These are phyloP conservation scores for Coemansia umbellata DNA, from an alignment of 192 early-diverging fungal genomes.

Conservation along the genomic window DNA sequence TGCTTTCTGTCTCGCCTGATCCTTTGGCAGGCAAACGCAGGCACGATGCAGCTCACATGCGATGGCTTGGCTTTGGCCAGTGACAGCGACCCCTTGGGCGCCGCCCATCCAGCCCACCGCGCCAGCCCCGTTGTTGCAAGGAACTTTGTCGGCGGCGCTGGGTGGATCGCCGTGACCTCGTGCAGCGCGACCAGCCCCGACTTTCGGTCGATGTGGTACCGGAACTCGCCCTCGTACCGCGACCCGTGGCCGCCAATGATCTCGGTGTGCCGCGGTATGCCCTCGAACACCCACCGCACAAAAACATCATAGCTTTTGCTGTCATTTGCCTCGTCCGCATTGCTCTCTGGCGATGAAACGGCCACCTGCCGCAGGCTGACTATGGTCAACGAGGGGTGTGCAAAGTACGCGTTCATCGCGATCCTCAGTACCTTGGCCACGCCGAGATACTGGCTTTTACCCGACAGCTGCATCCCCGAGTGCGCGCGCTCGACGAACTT, in stretches of 20 bases:
- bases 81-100: conserved; percentile 37
- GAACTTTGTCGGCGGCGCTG: conserved; percentile 32
- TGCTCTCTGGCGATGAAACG: too few relatives aligned
- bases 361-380: conserved; percentile 17
- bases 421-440: conserved; percentile 25
- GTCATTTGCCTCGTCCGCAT: not conserved
- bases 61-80: conserved; percentile 1
- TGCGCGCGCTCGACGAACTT: conserved; percentile 29
- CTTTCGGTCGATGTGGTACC: conserved; percentile 25
- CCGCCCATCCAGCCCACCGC: conserved; percentile 37
- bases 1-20: too few relatives aligned
- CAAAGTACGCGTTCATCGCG: conserved; percentile 36
- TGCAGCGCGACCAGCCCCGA: conserved; percentile 30
- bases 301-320: conserved; percentile 11
- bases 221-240: conserved; percentile 50
- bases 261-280: conserved; percentile 27
- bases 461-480: conserved; percentile 25
- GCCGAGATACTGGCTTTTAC: conserved; percentile 29
- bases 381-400: conserved; percentile 15
- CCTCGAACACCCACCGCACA: conserved; percentile 51
- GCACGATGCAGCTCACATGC: not conserved
- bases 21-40: too few relatives aligned
- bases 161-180: conserved; percentile 45
- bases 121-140: conserved; percentile 36
- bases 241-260: conserved; percentile 23